These are phyloP conservation scores for Euphorbia celastroides DNA, from an alignment of 441 rosid species.

Conservation along the genomic window DNA sequence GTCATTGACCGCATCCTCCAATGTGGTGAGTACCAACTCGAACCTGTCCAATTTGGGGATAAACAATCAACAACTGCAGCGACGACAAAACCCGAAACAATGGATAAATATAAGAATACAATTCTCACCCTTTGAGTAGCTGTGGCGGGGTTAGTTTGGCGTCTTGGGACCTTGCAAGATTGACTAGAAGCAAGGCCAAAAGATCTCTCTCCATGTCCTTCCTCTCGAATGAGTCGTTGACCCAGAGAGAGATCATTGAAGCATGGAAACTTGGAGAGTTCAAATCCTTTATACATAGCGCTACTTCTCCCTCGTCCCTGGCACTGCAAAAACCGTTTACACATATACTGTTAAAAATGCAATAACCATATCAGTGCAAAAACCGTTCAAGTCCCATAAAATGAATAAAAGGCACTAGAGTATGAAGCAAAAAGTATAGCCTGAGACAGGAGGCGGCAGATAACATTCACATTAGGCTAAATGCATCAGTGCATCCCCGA, in stretches of 20 bases:
- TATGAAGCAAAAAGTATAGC: neutral
- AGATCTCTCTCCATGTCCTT: conserved; percentile 85
- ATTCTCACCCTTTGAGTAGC: conserved; percentile 70
- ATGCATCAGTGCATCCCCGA: too few relatives aligned
- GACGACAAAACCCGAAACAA: neutral
- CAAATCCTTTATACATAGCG: conserved; percentile 76
- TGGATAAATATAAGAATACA: neutral
- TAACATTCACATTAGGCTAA: neutral
- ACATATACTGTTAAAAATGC: neutral
- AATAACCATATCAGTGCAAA: neutral
- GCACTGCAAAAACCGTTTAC: conserved; percentile 51
- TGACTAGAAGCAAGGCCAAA: conserved; percentile 74
- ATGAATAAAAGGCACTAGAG: neutral
- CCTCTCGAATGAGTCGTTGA: conserved; percentile 91
- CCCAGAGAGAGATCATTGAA: conserved; percentile 91
- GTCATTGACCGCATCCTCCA: conserved; percentile 89
- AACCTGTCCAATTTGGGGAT: conserved; percentile 43
- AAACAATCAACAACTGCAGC: neutral
- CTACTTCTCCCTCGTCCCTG: conserved; percentile 90
- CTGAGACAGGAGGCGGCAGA: neutral
- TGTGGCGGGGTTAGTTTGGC: conserved; percentile 40
- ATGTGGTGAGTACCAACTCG: conserved; percentile 55
- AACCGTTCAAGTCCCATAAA: neutral
- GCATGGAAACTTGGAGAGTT: conserved; percentile 76
- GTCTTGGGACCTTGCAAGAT: conserved; percentile 51